Evolutionary conservation across 371 early-diverging fungal genomes (phyloP).

Genomic region (Mortierella sp.): DNA sequence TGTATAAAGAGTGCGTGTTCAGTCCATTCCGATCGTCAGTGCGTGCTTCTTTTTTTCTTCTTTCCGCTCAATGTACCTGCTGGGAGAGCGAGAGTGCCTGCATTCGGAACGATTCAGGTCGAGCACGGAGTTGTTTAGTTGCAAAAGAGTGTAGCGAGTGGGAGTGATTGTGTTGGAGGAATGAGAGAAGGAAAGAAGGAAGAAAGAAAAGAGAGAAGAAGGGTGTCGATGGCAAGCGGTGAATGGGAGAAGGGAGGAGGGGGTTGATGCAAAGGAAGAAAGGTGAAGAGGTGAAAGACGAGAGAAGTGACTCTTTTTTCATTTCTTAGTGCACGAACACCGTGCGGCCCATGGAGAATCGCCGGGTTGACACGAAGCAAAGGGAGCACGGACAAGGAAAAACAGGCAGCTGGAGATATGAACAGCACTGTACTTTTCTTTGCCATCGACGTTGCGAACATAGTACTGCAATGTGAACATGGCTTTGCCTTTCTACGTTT

Average conservation of each 20-base stretch:
- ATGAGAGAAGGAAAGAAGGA: not conserved
- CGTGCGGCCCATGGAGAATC: not conserved
- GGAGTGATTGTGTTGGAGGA: not conserved
- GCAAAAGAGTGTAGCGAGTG: not conserved
- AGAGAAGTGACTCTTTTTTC: not conserved
- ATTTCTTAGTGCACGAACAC: not conserved
- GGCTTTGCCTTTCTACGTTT: no score
- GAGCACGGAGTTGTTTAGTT: not conserved
- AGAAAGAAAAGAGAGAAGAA: not conserved
- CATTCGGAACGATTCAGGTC: slow-evolving; percentile 24
- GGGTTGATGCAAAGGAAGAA: not conserved
- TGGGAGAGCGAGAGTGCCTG: slow-evolving; percentile 51
- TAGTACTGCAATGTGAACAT: not conserved
- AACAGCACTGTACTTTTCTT: no score
- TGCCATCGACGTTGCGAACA: no score
- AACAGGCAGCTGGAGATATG: not conserved
- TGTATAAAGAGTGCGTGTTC: not conserved
- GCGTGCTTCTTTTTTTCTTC: not conserved
- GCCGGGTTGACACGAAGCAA: not conserved
- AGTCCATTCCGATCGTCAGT: not conserved
- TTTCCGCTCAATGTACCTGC: slow-evolving; percentile 28
- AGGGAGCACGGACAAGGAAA: no score
- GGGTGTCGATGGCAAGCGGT: not conserved
- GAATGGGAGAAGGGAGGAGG: not conserved
- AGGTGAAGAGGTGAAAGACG: not conserved